These are phyloP conservation scores for Blastocladiella emersonii DNA, from an alignment of 371 early-diverging fungal species.

Conservation along the genomic window DNA sequence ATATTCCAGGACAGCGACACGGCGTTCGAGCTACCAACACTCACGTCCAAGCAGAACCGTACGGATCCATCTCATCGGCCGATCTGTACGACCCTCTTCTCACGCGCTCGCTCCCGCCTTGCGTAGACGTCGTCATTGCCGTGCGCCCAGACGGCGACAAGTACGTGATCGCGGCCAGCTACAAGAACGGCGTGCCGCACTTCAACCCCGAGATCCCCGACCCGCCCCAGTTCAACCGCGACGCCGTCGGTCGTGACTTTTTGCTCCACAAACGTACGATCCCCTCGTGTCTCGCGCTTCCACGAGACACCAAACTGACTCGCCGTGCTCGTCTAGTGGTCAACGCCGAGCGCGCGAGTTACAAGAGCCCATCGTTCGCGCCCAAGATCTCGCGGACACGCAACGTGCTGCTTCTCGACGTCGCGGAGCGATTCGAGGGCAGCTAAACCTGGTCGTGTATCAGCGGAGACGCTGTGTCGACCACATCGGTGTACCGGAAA, in stretches of 20 bases:
- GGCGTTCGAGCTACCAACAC: conserved; percentile 23
- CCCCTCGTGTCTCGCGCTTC: not conserved
- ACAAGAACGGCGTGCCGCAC: conserved; percentile 30
- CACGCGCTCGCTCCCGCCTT: too few species aligned
- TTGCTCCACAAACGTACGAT: conserved; percentile 31
- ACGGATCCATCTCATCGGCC: not conserved
- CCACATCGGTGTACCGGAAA: too few species aligned
- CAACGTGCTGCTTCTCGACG: conserved; percentile 30
- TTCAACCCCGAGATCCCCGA: conserved; percentile 38
- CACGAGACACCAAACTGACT: not conserved
- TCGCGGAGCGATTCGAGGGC: conserved; percentile 15
- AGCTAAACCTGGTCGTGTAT: not conserved
- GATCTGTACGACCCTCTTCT: not conserved
- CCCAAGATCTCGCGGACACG: conserved; percentile 36
- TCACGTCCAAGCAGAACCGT: conserved; percentile 35
- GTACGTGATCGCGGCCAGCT: not conserved
- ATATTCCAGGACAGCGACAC: conserved; percentile 28
- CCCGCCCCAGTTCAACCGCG: conserved; percentile 22
- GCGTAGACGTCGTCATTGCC: conserved; percentile 1
- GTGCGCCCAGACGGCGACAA: conserved; percentile 4
- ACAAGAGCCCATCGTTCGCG: conserved; percentile 36
- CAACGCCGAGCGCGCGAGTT: conserved; percentile 37
- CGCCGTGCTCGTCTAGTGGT: conserved; percentile 18
- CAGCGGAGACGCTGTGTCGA: too few species aligned
- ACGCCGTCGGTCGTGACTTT: conserved; percentile 34